A percentile compares a stretch with the other conserved stretches of the same genome.
These are phyloP conservation scores for Jacaranda mimosifolia DNA, from an alignment of 257 asterid genomes.

Conservation along the genomic window DNA sequence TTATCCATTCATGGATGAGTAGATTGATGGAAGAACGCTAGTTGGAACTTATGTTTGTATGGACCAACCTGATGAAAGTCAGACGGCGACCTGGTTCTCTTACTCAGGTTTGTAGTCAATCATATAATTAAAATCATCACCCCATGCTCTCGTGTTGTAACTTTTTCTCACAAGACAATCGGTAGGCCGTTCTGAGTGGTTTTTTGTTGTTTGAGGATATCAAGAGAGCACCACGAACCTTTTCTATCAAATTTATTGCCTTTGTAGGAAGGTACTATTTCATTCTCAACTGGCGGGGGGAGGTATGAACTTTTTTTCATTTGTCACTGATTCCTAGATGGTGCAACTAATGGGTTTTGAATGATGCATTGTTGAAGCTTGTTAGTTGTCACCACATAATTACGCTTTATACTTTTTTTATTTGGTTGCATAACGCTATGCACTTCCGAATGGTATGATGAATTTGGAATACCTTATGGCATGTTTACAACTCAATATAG, in stretches of 20 bases:
- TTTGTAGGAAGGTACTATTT: conserved; percentile 77
- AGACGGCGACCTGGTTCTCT: conserved; percentile 99
- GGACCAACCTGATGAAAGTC: conserved; percentile 93
- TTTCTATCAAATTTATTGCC: conserved; percentile 76
- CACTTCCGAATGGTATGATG: too few species aligned
- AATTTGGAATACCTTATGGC: background rate
- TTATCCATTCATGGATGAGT: conserved; percentile 95
- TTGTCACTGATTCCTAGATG: conserved; percentile 23
- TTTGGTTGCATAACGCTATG: background rate
- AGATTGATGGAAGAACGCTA: conserved; percentile 90
- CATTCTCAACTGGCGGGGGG: conserved; percentile 88
- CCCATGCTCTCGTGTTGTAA: conserved; percentile 35
- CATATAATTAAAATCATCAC: conserved; percentile 21
- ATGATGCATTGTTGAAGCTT: background rate
- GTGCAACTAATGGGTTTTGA: background rate
- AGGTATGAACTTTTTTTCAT: conserved; percentile 55
- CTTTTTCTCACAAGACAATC: conserved; percentile 25
- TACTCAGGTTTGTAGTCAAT: conserved; percentile 71
- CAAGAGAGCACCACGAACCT: conserved; percentile 79
- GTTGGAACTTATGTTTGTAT: conserved; percentile 91
- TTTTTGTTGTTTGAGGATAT: conserved; percentile 93
- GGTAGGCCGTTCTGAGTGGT: conserved; percentile 88
- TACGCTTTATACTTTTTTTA: background rate
- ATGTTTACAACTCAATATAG: background rate
- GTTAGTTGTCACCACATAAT: conserved; percentile 12